phyloP scores from a whole-genome alignment of 2,329 filamentous ascomycete species.

The Colletotrichum siamense region DNA sequence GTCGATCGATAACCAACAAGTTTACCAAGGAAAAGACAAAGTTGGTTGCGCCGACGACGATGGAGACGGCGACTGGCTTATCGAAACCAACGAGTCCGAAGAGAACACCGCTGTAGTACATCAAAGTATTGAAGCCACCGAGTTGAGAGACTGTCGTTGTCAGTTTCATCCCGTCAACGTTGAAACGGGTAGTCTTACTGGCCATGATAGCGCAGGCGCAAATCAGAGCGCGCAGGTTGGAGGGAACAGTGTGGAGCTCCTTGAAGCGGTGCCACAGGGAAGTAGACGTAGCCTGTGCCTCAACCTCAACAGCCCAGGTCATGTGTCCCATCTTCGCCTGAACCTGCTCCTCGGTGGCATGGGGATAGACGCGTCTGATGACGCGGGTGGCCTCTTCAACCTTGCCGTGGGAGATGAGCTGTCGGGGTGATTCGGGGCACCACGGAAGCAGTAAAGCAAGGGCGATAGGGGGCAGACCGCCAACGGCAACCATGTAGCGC shows the following conservation, averaged over 20 bases:
- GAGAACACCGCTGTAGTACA: constrained; percentile 27
- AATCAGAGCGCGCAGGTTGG: constrained; percentile 50
- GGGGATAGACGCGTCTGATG: constrained; percentile 45
- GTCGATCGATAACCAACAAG: constrained; percentile 49
- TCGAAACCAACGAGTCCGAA: constrained; percentile 56
- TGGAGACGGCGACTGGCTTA: constrained; percentile 52
- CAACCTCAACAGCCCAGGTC: constrained; percentile 41
- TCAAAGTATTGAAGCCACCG: constrained; percentile 39
- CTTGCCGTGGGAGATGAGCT: constrained; percentile 48
- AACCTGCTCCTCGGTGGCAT: constrained; percentile 47
- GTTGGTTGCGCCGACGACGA: constrained; percentile 50
- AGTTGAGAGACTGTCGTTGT: constrained; percentile 45
- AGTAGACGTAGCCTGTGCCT: constrained; percentile 41
- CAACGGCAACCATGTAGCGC: constrained; percentile 55
- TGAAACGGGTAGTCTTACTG: constrained; percentile 20
- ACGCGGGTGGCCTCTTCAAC: constrained; percentile 43
- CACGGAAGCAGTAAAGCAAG: constrained; percentile 48
- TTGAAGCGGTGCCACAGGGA: constrained; percentile 48
- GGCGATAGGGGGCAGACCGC: constrained; percentile 51
- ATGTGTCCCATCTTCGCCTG: constrained; percentile 50
- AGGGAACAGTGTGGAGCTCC: constrained; percentile 49
- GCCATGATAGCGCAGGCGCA: constrained; percentile 56
- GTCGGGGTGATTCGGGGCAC: constrained; percentile 55
- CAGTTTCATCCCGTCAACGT: not conserved
- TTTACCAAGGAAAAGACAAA: constrained; percentile 57